phyloP scores from a whole-genome alignment of 2,329 filamentous ascomycete genomes.

The Zasmidium citrigriseum region DNA sequence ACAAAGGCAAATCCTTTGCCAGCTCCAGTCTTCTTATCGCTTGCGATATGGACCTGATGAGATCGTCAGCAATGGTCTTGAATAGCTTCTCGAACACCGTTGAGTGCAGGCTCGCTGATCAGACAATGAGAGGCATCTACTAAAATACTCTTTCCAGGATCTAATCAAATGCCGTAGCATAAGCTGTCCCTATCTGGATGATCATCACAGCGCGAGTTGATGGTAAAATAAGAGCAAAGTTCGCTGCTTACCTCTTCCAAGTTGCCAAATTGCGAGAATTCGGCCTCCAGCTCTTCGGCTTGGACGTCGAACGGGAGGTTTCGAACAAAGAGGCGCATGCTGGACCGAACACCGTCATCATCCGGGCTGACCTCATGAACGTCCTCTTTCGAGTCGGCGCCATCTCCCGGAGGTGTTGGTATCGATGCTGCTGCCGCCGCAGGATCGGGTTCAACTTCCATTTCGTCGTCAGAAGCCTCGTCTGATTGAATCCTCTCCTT shows the following conservation, averaged over 20 bases:
- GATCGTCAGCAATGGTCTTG: background rate
- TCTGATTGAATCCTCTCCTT: constrained; percentile 6
- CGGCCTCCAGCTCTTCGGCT: constrained; percentile 71
- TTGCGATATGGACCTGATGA: constrained; percentile 80
- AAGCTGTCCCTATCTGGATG: constrained; percentile 99
- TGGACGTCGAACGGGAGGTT: constrained; percentile 82
- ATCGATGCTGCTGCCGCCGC: constrained; percentile 11
- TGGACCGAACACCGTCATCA: constrained; percentile 67
- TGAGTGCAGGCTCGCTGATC: constrained; percentile 13
- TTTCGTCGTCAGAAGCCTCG: background rate
- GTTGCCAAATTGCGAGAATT: constrained; percentile 72
- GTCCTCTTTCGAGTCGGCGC: constrained; percentile 42
- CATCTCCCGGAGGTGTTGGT: constrained; percentile 29
- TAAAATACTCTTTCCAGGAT: constrained; percentile 86
- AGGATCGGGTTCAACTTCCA: constrained; percentile 4
- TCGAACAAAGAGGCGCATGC: constrained; percentile 79
- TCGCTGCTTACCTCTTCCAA: constrained; percentile 78
- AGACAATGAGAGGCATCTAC: constrained; percentile 96
- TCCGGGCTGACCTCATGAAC: constrained; percentile 42
- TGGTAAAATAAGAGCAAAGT: constrained; percentile 25
- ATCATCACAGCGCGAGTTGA: constrained; percentile 73
- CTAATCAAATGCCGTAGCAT: constrained; percentile 89
- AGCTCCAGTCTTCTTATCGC: constrained; percentile 66
- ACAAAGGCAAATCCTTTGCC: constrained; percentile 92
- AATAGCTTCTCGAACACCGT: background rate